Evolutionary conservation across 2,329 filamentous ascomycete genomes (phyloP).

Genomic region (Cladosporium sphaerospermum): DNA sequence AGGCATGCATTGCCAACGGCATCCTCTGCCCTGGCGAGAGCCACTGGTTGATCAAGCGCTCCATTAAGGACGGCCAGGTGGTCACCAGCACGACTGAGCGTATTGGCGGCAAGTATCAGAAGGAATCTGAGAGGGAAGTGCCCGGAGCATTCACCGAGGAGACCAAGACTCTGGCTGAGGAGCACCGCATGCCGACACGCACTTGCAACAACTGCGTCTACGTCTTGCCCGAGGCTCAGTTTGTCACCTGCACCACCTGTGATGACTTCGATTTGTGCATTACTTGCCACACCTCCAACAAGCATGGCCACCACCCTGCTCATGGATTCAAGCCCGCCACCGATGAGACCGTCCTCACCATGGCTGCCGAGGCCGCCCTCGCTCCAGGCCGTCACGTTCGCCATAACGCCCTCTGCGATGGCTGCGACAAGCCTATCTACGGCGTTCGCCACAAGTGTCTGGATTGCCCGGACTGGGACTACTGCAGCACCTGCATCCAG

Average conservation of each 20-base stretch:
- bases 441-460: slow-evolving; percentile 95
- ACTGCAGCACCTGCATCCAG: slow-evolving; percentile 69
- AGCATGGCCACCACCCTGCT: slow-evolving; percentile 85
- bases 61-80: slow-evolving; percentile 69
- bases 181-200: slow-evolving; percentile 45
- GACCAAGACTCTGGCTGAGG: slow-evolving; percentile 33
- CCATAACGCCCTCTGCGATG: slow-evolving; percentile 90
- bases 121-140: slow-evolving; percentile 30
- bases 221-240: slow-evolving; percentile 63
- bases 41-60: slow-evolving; percentile 94
- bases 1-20: slow-evolving; percentile 67
- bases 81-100: slow-evolving; percentile 81
- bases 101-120: slow-evolving; percentile 55
- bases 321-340: slow-evolving; percentile 71
- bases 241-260: slow-evolving; percentile 79
- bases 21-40: slow-evolving; percentile 68
- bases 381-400: slow-evolving; percentile 70
- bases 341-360: slow-evolving; percentile 55
- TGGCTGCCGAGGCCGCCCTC: slow-evolving; percentile 61
- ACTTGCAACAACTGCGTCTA: slow-evolving; percentile 68
- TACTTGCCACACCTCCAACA: slow-evolving; percentile 65
- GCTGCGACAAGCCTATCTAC: slow-evolving; percentile 79
- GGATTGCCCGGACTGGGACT: slow-evolving; percentile 96
- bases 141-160: slow-evolving; percentile 42
- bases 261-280: slow-evolving; percentile 92